Conservation (phyloP, 768 basidiomycete species). For the Cyclocybe cylindracea region DNA sequence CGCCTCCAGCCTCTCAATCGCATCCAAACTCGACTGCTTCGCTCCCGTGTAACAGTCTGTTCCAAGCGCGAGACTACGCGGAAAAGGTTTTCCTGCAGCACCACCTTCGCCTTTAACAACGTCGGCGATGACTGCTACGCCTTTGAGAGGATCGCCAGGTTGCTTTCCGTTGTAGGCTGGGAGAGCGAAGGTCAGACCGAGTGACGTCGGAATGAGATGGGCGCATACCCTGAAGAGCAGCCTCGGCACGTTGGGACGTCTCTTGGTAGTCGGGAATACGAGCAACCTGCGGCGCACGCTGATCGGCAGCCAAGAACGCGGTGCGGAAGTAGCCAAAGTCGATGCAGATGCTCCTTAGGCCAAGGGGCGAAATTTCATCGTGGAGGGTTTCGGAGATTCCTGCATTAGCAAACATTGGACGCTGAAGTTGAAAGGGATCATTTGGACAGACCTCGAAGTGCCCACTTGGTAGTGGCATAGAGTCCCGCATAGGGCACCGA, state of each 20-base stretch:
- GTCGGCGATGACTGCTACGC: conserved; percentile 30
- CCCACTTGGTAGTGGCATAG: conserved; percentile 40
- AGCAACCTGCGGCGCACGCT: conserved; percentile 23
- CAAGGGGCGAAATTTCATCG: conserved; percentile 36
- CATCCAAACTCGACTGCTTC: conserved; percentile 16
- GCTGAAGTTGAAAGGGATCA: not conserved
- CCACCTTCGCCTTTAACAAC: conserved; percentile 28
- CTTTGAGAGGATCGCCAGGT: conserved; percentile 35
- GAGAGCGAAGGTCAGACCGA: not conserved
- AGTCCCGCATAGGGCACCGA: conserved; percentile 31
- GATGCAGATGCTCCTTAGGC: conserved; percentile 35
- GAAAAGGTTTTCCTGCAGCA: conserved; percentile 27
- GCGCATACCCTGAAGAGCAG: conserved; percentile 23
- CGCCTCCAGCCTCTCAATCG: conserved; percentile 21
- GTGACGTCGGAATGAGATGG: not conserved
- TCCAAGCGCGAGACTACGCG: conserved; percentile 24
- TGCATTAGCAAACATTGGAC: conserved; percentile 4
- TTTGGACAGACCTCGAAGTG: conserved; percentile 26
- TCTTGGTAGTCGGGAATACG: conserved; percentile 34
- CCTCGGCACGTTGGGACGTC: conserved; percentile 23
- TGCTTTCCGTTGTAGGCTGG: conserved; percentile 32
- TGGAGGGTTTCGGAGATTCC: conserved; percentile 32
- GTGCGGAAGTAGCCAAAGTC: conserved; percentile 43
- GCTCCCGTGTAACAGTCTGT: conserved; percentile 25
- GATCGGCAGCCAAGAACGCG: conserved; percentile 23